phyloP scores from a whole-genome alignment of 371 early-diverging fungal species.

The Mortierella sp. region DNA sequence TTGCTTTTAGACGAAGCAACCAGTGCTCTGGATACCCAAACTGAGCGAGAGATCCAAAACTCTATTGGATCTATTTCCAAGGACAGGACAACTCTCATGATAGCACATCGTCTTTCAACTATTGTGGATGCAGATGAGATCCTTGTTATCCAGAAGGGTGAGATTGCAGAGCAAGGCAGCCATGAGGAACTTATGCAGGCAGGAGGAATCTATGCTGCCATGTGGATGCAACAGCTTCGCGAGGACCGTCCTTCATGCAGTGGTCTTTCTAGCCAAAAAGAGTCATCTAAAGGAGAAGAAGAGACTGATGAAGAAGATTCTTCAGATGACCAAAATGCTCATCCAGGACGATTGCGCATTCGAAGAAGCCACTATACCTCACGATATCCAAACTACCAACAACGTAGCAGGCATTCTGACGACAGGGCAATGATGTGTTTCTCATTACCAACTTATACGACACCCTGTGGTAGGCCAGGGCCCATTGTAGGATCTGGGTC shows the following conservation, averaged over 20 bases:
- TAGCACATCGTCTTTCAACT: constrained; percentile 94
- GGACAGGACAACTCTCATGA: constrained; percentile 92
- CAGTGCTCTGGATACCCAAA: constrained; percentile 65
- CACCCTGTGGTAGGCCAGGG: constrained; percentile 8
- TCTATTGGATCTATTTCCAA: constrained; percentile 74
- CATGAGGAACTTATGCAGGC: constrained; percentile 83
- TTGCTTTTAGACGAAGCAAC: constrained; percentile 82
- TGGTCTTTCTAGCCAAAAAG: constrained; percentile 51
- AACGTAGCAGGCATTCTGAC: neutral
- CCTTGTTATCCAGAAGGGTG: constrained; percentile 82
- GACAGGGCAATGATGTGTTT: constrained; percentile 27
- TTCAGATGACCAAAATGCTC: constrained; percentile 23
- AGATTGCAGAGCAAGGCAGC: constrained; percentile 89
- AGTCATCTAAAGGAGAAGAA: constrained; percentile 49
- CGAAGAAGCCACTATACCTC: constrained; percentile 21
- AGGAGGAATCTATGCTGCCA: constrained; percentile 79
- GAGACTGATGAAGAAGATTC: constrained; percentile 42
- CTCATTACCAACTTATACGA: constrained; percentile 35
- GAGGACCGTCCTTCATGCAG: constrained; percentile 62
- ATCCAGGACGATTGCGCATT: constrained; percentile 23
- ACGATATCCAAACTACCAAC: constrained; percentile 16
- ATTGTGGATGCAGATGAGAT: constrained; percentile 86
- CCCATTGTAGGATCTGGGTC: constrained; percentile 4
- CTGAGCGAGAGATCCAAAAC: constrained; percentile 87
- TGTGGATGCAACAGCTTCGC: constrained; percentile 93